phyloP scores from a whole-genome alignment of 78 protist genomes.

The Emiliania huxleyi region DNA sequence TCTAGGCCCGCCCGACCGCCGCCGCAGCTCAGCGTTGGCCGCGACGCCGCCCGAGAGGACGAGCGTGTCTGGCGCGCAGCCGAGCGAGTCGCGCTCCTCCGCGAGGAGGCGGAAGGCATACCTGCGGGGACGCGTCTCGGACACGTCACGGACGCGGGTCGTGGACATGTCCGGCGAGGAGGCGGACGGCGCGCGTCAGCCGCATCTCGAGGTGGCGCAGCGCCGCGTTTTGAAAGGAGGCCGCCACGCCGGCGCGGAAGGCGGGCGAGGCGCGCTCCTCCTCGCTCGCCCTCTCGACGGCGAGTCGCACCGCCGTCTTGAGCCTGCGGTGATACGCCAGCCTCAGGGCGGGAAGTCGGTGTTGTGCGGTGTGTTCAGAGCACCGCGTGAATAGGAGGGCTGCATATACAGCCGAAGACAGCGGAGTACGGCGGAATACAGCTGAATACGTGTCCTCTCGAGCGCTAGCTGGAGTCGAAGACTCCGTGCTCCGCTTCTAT shows the following conservation, averaged over 20 bases:
- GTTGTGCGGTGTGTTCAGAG: too few species aligned
- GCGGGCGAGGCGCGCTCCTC: background rate
- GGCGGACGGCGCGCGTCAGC: background rate
- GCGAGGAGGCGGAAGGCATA: too few species aligned
- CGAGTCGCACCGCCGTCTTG: constrained; percentile 41
- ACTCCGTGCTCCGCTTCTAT: too few species aligned
- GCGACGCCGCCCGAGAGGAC: constrained; percentile 50
- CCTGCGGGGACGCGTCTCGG: too few species aligned
- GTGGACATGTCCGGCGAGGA: background rate
- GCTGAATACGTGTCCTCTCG: too few species aligned
- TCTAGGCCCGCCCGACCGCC: too few species aligned
- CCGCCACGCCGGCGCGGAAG: constrained; percentile 50
- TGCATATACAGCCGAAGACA: too few species aligned
- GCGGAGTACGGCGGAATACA: too few species aligned
- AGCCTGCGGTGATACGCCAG: too few species aligned
- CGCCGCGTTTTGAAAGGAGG: constrained; percentile 47
- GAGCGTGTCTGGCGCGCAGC: background rate
- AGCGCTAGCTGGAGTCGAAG: too few species aligned
- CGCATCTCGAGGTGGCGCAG: constrained; percentile 40
- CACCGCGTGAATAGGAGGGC: too few species aligned
- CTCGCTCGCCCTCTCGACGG: background rate
- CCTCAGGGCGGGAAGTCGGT: too few species aligned
- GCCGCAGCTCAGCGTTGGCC: background rate
- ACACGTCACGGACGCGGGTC: background rate
- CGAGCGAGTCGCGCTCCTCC: background rate